Conservation (phyloP, 2,329 filamentous ascomycete genomes). For the Tolypocladium ophioglossoides region DNA sequence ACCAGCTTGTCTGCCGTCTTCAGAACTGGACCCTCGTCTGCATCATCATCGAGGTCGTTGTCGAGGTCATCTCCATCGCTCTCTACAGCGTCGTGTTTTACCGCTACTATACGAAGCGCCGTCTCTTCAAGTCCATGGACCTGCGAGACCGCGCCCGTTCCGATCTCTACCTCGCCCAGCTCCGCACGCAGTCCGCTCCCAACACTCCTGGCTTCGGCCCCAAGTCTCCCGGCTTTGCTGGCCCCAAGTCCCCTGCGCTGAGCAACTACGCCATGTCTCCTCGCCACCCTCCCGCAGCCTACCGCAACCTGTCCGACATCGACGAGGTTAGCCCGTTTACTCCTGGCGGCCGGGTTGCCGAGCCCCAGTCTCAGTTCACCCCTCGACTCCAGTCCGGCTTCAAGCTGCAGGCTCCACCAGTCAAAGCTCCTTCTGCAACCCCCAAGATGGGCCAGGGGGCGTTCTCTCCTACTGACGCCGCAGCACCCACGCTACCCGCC, state of each 20-base stretch:
- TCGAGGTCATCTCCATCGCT: conserved; percentile 82
- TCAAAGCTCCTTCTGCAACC: conserved; percentile 66
- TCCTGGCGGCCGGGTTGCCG: conserved; percentile 43
- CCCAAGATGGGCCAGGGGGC: conserved; percentile 55
- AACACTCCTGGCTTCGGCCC: conserved; percentile 86
- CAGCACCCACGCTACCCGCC: conserved; percentile 4
- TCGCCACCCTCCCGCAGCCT: conserved; percentile 47
- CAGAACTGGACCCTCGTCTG: conserved; percentile 93
- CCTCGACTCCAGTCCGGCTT: conserved; percentile 48
- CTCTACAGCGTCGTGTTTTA: conserved; percentile 96
- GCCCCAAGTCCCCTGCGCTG: conserved; percentile 29
- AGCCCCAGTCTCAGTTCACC: conserved; percentile 53
- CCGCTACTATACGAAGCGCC: conserved; percentile 93
- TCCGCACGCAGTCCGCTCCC: conserved; percentile 77
- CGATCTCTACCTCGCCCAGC: conserved; percentile 85
- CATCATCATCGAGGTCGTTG: conserved; percentile 90
- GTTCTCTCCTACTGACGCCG: conserved; percentile 41
- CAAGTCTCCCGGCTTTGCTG: conserved; percentile 34
- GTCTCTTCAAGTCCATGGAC: conserved; percentile 94
- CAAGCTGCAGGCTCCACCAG: conserved; percentile 76
- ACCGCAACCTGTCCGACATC: conserved; percentile 38
- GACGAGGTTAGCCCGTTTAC: conserved; percentile 38
- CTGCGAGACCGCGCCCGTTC: conserved; percentile 86
- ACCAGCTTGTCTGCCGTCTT: conserved; percentile 82
- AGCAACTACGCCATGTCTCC: conserved; percentile 44